These are phyloP conservation scores for Dendrobium huoshanense DNA, from an alignment of 106 monocot species.

Conservation along the genomic window DNA sequence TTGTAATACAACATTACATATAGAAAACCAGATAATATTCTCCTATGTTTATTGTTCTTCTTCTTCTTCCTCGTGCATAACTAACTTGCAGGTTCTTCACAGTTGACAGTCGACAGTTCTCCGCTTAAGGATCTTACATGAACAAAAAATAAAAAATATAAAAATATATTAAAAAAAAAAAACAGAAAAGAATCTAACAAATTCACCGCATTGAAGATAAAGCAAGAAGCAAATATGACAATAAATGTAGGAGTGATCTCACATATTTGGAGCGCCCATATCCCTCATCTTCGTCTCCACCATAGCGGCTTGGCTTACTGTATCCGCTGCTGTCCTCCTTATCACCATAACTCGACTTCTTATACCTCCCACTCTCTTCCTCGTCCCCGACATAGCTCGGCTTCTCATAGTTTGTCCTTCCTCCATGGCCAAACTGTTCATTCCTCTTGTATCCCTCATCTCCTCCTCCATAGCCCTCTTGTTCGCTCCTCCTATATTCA, in stretches of 20 bases:
- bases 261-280: slow-evolving; percentile 33
- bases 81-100: no score
- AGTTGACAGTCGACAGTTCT: neutral
- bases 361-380: slow-evolving; percentile 24
- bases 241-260: slow-evolving; percentile 7
- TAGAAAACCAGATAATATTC: no score
- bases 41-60: no score
- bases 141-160: no score
- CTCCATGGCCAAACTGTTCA: slow-evolving; percentile 22
- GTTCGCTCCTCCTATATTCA: neutral
- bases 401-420: slow-evolving; percentile 15
- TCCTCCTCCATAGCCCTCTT: slow-evolving; percentile 13
- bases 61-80: no score
- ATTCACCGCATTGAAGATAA: neutral
- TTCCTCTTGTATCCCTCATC: slow-evolving; percentile 16
- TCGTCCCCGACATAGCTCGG: slow-evolving; percentile 9
- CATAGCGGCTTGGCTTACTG: slow-evolving; percentile 18
- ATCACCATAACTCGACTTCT: slow-evolving; percentile 20
- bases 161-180: no score
- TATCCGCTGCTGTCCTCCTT: slow-evolving; percentile 4
- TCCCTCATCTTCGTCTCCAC: slow-evolving; percentile 13
- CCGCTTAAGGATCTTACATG: neutral
- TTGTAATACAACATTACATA: no score
- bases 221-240: neutral
- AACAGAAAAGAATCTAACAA: neutral